phyloP scores from a whole-genome alignment of 192 early-diverging fungal genomes.

The Chytriomyces hyalinus region DNA sequence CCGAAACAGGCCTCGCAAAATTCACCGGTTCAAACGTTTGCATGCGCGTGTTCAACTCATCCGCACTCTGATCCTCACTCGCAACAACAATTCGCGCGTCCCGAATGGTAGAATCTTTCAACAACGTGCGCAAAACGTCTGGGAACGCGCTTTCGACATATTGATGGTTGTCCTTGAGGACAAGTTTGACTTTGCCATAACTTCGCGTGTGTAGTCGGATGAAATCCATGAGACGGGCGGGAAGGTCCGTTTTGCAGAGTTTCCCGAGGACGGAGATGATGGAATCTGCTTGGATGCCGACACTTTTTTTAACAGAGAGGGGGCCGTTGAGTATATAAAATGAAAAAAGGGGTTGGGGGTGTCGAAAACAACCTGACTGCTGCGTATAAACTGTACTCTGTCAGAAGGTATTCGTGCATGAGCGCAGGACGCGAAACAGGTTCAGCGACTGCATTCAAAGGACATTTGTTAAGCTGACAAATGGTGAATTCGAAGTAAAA shows the following conservation, averaged over 20 bases:
- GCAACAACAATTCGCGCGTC: conserved; percentile 56
- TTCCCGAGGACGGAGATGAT: conserved; percentile 91
- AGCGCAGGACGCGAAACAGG: conserved; percentile 68
- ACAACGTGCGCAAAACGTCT: conserved; percentile 76
- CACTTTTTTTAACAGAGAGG: conserved; percentile 45
- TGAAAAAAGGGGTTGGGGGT: neutral
- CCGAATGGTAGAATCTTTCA: conserved; percentile 74
- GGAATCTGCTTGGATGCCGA: conserved; percentile 87
- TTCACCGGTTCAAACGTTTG: conserved; percentile 30
- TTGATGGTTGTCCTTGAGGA: conserved; percentile 85
- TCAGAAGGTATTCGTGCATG: conserved; percentile 93
- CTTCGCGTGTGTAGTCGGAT: conserved; percentile 83
- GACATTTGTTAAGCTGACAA: conserved; percentile 75
- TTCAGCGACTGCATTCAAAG: conserved; percentile 88
- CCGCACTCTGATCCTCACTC: conserved; percentile 7
- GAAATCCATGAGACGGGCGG: conserved; percentile 72
- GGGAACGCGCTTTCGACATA: conserved; percentile 92
- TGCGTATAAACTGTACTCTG: conserved; percentile 93
- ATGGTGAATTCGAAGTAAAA: neutral
- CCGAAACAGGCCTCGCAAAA: conserved; percentile 2
- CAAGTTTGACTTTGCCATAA: conserved; percentile 96
- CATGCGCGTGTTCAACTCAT: conserved; percentile 20
- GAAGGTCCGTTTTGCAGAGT: conserved; percentile 82
- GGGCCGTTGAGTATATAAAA: conserved; percentile 37
- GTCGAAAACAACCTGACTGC: conserved; percentile 67